Percentiles rank a stretch among this genome's conserved stretches.
These are phyloP conservation scores for Trichophyton mentagrophytes DNA, from an alignment of 2,329 filamentous ascomycete genomes.

Conservation along the genomic window DNA sequence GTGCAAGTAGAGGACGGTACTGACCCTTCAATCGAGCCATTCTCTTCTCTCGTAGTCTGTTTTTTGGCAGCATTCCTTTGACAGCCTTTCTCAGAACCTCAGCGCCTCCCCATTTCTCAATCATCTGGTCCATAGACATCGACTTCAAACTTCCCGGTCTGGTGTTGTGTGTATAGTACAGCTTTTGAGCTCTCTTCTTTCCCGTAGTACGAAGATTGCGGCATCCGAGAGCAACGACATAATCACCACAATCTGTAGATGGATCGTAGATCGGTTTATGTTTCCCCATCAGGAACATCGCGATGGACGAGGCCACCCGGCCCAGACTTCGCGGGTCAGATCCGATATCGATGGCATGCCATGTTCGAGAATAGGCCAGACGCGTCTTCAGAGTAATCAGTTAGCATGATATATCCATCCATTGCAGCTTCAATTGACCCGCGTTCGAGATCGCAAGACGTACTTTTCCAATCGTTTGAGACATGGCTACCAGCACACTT, in stretches of 20 bases:
- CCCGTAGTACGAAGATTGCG: conserved; percentile 76
- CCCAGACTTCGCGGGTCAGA: conserved; percentile 67
- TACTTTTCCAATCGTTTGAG: conserved; percentile 6
- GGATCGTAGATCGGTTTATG: conserved; percentile 97
- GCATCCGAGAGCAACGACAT: conserved; percentile 89
- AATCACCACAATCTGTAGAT: conserved; percentile 96
- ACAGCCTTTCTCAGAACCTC: conserved; percentile 88
- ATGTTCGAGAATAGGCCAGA: conserved; percentile 89
- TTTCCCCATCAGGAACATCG: conserved; percentile 87
- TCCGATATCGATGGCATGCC: conserved; percentile 76
- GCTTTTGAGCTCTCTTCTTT: conserved; percentile 85
- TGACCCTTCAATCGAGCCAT: conserved; percentile 70
- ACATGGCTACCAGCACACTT: neutral
- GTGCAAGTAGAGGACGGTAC: conserved; percentile 17
- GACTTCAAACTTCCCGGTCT: conserved; percentile 73
- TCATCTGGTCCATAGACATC: conserved; percentile 90
- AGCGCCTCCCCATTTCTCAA: conserved; percentile 83
- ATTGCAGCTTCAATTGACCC: neutral
- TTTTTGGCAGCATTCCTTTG: conserved; percentile 95
- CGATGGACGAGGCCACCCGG: conserved; percentile 77
- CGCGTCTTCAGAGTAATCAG: conserved; percentile 52
- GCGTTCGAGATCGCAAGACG: neutral
- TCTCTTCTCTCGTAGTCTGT: conserved; percentile 74
- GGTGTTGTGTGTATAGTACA: conserved; percentile 90
- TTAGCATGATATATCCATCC: neutral